Base-by-base conservation (phyloP, 345 rosid genomes). In the Euphorbia peplus region DNA sequence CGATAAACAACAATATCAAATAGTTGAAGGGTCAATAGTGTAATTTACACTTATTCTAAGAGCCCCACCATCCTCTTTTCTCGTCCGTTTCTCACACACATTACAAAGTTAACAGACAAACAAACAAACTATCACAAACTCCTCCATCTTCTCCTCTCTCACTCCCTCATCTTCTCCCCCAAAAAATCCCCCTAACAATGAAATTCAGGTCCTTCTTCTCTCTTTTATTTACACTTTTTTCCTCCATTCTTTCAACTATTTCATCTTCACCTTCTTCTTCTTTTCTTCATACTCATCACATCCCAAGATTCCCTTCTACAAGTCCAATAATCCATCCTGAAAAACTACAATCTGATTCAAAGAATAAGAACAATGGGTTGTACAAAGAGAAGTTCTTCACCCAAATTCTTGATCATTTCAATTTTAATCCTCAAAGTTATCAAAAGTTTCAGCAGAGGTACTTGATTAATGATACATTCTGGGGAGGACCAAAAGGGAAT, bases 401-500 rank as follows among this genome's bases (percentile, higher is more conserved):
- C 18, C 91, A 86, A 68, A 73, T 69, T 21, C 85, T 88, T 0
- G 93, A 88, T 57, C 93, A 86, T 81, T 88, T 86, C 79, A 74
- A 73, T 70, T 84, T 73, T 85, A 75, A 35, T 24, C 83, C 84
- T 5, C 70, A 65, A 15, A 81, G 93, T 74, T 88, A 86, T 57
- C 78, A 83, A 50, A 81, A 63, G 1, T 85, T 87, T 44, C 88
- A 85, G 47, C 84, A 85, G 15, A 73, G 84, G 21, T 87, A 87
- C 63, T 55, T 87, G 13, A 57, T 85, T 59, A 83, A 78, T 64
- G 79, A 78, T 51, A 78, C 75, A 0, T 75, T 66, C 48, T 85
- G 92, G 89, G 87, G 73, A n/a, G 86, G 91, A 16, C 41, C 84
- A 2, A 21, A 35, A 0, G 51, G 59, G 53, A 83, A 82, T 47